phyloP scores from a whole-genome alignment of 1,139 yeast genomes.

The Wickerhamomyces sp. region DNA sequence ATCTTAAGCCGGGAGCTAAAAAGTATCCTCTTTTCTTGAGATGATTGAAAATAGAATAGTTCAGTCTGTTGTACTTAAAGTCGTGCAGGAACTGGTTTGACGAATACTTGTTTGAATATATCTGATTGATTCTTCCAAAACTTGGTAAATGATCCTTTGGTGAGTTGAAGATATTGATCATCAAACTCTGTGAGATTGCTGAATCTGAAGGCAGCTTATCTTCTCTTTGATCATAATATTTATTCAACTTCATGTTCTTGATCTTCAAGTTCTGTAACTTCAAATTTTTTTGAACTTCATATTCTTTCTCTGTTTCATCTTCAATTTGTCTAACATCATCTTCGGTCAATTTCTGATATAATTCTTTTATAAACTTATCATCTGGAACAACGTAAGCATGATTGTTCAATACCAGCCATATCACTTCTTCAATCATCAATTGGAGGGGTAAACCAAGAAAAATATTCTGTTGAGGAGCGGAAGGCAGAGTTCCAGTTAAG shows the following conservation, averaged over 20 bases:
- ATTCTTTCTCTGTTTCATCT: constrained; percentile 6
- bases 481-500: constrained; percentile 74
- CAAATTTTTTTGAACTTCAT: constrained; percentile 10
- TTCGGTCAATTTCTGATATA: constrained; percentile 10
- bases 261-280: constrained; percentile 10
- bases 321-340: constrained; percentile 18
- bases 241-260: neutral
- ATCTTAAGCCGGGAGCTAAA: constrained; percentile 80
- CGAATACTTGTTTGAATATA: constrained; percentile 3
- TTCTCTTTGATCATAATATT: neutral
- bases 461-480: constrained; percentile 87
- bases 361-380: constrained; percentile 13
- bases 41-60: constrained; percentile 33
- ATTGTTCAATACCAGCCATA: constrained; percentile 52
- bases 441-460: constrained; percentile 80
- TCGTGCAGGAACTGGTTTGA: neutral
- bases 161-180: constrained; percentile 14
- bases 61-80: constrained; percentile 1
- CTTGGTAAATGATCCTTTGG: constrained; percentile 13
- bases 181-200: constrained; percentile 10
- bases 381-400: constrained; percentile 34
- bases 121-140: constrained; percentile 9
- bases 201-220: constrained; percentile 4
- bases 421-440: constrained; percentile 66
- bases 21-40: constrained; percentile 47